Percentiles rank a stretch among this genome's conserved stretches.
Evolutionary conservation across 73 alveolate genomes (phyloP).

Genomic region (Uronychia binucleata): DNA sequence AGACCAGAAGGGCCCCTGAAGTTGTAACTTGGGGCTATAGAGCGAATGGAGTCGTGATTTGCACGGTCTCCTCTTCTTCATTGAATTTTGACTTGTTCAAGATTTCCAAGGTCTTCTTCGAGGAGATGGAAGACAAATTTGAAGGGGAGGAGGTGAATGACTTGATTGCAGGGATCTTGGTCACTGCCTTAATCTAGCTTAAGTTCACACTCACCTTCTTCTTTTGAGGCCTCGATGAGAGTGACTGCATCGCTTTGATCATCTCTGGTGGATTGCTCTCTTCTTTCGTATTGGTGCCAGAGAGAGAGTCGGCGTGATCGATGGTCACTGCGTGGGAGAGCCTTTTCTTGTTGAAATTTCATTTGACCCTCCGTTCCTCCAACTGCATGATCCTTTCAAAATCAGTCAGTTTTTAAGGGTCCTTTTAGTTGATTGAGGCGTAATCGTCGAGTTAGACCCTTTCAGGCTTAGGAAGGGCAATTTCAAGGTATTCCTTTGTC

Average conservation of each 20-base stretch:
- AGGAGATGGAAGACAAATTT: background rate
- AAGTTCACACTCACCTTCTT: background rate
- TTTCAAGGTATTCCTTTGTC: background rate
- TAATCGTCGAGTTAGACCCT: no score
- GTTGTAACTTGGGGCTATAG: no score
- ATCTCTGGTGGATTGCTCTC: no score
- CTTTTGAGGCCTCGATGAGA: background rate
- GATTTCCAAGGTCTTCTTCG: background rate
- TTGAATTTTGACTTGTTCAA: background rate
- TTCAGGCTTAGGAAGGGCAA: no score
- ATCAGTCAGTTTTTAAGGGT: background rate
- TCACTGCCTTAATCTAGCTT: background rate
- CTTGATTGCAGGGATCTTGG: background rate
- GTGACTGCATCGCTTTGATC: background rate
- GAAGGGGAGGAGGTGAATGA: background rate
- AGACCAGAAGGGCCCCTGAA: no score
- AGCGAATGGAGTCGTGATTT: no score
- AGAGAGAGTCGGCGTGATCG: background rate
- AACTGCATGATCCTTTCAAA: background rate
- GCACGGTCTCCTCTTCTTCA: background rate
- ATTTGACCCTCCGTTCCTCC: background rate
- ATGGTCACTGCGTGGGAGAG: background rate
- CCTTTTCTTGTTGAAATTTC: background rate
- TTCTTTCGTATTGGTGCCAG: no score
- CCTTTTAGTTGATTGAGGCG: background rate